Conservation (phyloP, 2,329 filamentous ascomycete species). For the Paracoccidioides lutzii region DNA sequence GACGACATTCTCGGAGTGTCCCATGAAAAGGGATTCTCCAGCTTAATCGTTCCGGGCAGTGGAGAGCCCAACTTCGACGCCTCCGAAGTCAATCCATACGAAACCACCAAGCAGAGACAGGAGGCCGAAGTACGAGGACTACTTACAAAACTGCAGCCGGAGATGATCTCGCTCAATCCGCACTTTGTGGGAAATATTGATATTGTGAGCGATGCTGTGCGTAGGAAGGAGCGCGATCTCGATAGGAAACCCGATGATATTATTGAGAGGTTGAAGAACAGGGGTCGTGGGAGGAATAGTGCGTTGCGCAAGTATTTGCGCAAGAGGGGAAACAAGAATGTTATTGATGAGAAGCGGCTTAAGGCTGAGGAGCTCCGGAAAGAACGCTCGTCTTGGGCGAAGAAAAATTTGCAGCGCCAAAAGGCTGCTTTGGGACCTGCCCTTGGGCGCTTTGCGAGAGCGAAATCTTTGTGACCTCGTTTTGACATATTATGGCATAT, state of each 20-base stretch:
- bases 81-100: slow-evolving; percentile 87
- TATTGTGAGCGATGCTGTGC: slow-evolving; percentile 63
- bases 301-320: slow-evolving; percentile 75
- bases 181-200: slow-evolving; percentile 85
- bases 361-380: slow-evolving; percentile 71
- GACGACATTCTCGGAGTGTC: slow-evolving; percentile 83
- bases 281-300: slow-evolving; percentile 78
- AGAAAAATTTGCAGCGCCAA: slow-evolving; percentile 53
- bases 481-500: neutral
- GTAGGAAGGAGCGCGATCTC: slow-evolving; percentile 63
- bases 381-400: slow-evolving; percentile 53
- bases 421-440: slow-evolving; percentile 71
- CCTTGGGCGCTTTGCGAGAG: slow-evolving; percentile 63
- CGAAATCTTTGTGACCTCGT: neutral
- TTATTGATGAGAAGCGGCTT: slow-evolving; percentile 90
- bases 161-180: slow-evolving; percentile 93
- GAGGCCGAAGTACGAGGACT: slow-evolving; percentile 81
- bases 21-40: slow-evolving; percentile 77
- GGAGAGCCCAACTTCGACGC: slow-evolving; percentile 95
- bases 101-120: slow-evolving; percentile 81
- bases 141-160: slow-evolving; percentile 86
- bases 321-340: slow-evolving; percentile 84
- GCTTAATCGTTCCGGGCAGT: slow-evolving; percentile 82
- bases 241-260: slow-evolving; percentile 54
- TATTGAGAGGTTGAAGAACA: slow-evolving; percentile 53